Evolutionary conservation across 257 asterid genomes (phyloP).

Genomic region (Solanum chmielewskii): DNA sequence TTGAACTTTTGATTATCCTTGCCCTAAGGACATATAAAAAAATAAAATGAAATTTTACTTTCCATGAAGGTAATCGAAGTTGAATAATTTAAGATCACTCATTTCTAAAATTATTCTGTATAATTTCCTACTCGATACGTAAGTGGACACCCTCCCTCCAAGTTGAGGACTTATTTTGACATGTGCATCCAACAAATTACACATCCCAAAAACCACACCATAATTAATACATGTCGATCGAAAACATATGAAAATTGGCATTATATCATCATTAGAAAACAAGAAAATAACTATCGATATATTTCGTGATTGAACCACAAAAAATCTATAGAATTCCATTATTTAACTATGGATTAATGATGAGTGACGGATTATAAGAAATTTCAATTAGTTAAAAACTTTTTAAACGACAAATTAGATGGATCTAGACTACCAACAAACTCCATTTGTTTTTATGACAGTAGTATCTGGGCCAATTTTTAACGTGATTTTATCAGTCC

Average conservation of each 20-base stretch:
- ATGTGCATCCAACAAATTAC: neutral
- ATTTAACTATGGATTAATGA: no score
- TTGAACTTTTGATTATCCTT: neutral
- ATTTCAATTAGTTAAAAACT: no score
- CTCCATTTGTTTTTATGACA: no score
- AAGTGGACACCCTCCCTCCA: neutral
- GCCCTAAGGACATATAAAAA: neutral
- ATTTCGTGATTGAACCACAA: neutral
- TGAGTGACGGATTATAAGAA: no score
- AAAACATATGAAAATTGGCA: neutral
- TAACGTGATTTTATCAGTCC: no score
- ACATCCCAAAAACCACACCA: neutral
- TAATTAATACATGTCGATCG: neutral
- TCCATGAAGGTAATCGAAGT: rapidly evolving
- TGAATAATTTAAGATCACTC: neutral
- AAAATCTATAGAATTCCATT: neutral
- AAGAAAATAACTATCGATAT: no score
- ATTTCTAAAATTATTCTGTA: neutral
- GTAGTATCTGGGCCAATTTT: rapidly evolving
- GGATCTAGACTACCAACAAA: no score
- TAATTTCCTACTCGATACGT: neutral
- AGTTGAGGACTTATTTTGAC: neutral
- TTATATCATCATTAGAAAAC: neutral
- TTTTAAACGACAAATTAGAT: no score
- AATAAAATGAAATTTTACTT: neutral